phyloP scores from a whole-genome alignment of 768 basidiomycete genomes.

The Myochromella boudieri region DNA sequence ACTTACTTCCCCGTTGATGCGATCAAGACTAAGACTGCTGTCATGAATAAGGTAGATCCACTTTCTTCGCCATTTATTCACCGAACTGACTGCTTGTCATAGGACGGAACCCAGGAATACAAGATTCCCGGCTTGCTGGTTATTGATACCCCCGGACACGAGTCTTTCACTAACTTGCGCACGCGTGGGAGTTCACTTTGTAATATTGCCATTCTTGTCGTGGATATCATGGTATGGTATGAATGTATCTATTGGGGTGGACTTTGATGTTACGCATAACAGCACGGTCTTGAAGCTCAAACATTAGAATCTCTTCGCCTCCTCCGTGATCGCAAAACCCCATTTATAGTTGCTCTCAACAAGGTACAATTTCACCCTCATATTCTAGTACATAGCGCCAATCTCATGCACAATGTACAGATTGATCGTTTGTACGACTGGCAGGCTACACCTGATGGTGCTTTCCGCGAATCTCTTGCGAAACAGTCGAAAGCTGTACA shows the following conservation, averaged over 20 bases:
- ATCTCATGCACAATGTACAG: slow-evolving; percentile 35
- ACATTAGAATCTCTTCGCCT: slow-evolving; percentile 94
- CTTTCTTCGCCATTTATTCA: not conserved
- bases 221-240: slow-evolving; percentile 93
- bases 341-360: slow-evolving; percentile 98
- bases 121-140: slow-evolving; percentile 95
- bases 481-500: slow-evolving; percentile 78
- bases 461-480: slow-evolving; percentile 87
- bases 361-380: slow-evolving; percentile 52
- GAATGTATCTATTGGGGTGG: too few relatives aligned
- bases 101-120: slow-evolving; percentile 86
- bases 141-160: slow-evolving; percentile 99
- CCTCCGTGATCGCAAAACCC: slow-evolving; percentile 90
- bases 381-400: not conserved
- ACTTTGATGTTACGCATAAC: too few relatives aligned
- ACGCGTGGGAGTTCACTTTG: slow-evolving; percentile 95
- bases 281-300: slow-evolving; percentile 98
- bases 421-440: slow-evolving; percentile 98
- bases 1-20: slow-evolving; percentile 98
- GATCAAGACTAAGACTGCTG: slow-evolving; percentile 88
- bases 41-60: slow-evolving; percentile 76
- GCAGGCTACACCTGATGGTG: slow-evolving; percentile 87
- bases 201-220: slow-evolving; percentile 98
- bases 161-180: slow-evolving; percentile 96
- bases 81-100: slow-evolving; percentile 2